A percentile compares a stretch with the other conserved stretches of the same genome.
phyloP scores from a whole-genome alignment of 805 yeast species.

The Nakazawaea siamensis region DNA sequence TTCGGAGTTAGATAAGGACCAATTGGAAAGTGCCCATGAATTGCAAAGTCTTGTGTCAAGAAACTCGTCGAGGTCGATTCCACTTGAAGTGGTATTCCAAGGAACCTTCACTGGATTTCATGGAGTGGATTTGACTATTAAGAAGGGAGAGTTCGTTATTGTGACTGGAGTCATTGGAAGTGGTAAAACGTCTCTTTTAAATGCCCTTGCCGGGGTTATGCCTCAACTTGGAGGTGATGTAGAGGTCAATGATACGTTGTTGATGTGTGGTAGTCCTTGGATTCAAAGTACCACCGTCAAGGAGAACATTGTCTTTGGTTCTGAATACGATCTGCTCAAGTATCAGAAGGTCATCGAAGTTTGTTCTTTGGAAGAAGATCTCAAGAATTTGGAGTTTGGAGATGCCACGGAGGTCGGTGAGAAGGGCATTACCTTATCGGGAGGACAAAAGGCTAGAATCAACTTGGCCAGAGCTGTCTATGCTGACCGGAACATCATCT shows the following conservation, averaged over 20 bases:
- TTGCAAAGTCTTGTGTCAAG: neutral
- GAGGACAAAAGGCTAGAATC: constrained; percentile 59
- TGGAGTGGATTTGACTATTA: constrained; percentile 43
- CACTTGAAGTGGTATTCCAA: neutral
- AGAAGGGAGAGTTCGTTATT: constrained; percentile 63
- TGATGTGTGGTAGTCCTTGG: constrained; percentile 47
- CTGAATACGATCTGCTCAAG: constrained; percentile 30
- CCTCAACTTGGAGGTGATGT: constrained; percentile 37
- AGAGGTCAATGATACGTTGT: constrained; percentile 38
- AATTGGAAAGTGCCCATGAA: neutral
- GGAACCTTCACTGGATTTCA: constrained; percentile 29
- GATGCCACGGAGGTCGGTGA: constrained; percentile 51
- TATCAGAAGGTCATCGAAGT: constrained; percentile 37
- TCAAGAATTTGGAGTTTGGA: constrained; percentile 40
- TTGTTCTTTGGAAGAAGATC: constrained; percentile 40
- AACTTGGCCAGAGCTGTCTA: constrained; percentile 66
- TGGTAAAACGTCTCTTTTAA: constrained; percentile 61
- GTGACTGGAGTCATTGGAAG: constrained; percentile 76
- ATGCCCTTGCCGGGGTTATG: constrained; percentile 62
- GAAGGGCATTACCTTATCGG: constrained; percentile 52
- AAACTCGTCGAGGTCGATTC: neutral
- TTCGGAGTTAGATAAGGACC: constrained; percentile 16
- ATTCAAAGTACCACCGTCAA: constrained; percentile 40
- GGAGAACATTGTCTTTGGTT: constrained; percentile 45
- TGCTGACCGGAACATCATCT: constrained; percentile 46